These are phyloP conservation scores for Globisporangium megalacanthum DNA, from an alignment of 352 stramenopile genomes.

Conservation along the genomic window DNA sequence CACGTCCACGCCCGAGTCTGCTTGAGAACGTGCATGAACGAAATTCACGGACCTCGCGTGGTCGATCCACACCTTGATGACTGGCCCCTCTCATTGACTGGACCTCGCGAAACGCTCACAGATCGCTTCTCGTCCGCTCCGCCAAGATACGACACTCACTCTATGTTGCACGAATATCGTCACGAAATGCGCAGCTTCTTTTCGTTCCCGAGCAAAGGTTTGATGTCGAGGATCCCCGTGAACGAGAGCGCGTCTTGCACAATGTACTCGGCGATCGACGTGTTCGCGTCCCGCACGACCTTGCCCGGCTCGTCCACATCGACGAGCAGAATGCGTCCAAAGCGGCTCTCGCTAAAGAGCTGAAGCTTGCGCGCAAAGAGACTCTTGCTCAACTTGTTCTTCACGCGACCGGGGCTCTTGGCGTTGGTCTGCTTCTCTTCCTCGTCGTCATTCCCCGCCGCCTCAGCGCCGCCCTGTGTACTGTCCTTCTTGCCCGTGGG, in stretches of 20 bases:
- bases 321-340: constrained; percentile 33
- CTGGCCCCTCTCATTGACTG: too few species aligned
- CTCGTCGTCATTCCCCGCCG: neutral
- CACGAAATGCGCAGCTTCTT: constrained; percentile 27
- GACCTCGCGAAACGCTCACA: too few species aligned
- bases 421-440: neutral
- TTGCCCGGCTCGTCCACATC: constrained; percentile 26
- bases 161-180: neutral
- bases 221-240: constrained; percentile 48
- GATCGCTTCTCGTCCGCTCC: too few species aligned
- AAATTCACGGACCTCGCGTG: too few species aligned
- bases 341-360: constrained; percentile 26
- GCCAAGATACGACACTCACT: too few species aligned
- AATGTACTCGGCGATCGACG: constrained; percentile 24
- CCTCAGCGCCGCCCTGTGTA: neutral
- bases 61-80: too few species aligned
- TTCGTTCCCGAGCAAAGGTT: constrained; percentile 37
- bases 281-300: constrained; percentile 20
- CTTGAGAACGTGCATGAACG: too few species aligned
- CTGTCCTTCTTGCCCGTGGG: neutral
- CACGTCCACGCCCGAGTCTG: too few species aligned
- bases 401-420: neutral
- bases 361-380: constrained; percentile 39
- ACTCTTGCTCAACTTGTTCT: constrained; percentile 20
- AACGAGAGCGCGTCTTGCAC: constrained; percentile 39